phyloP scores from a whole-genome alignment of 2,329 filamentous ascomycete species.

The Elsinoe fawcettii region DNA sequence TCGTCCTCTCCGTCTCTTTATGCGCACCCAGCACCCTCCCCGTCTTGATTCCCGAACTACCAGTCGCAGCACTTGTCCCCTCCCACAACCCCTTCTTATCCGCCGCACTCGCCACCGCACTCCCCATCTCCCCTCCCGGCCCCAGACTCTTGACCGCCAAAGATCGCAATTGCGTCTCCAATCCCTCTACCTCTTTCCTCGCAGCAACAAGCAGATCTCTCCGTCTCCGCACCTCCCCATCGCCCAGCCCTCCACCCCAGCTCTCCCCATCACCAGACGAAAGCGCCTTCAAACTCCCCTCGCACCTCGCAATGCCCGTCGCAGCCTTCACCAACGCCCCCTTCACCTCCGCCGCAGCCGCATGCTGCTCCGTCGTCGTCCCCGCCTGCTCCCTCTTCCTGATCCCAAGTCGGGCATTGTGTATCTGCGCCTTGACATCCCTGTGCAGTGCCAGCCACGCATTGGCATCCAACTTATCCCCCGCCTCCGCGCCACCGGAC shows the following conservation, averaged over 20 bases:
- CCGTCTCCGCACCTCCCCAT: conserved; percentile 65
- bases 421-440: conserved; percentile 64
- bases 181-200: conserved; percentile 64
- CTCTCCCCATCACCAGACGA: conserved; percentile 28
- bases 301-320: conserved; percentile 54
- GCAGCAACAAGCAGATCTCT: conserved; percentile 63
- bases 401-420: conserved; percentile 58
- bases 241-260: conserved; percentile 48
- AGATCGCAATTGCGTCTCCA: conserved; percentile 64
- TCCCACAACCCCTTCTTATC: conserved; percentile 31
- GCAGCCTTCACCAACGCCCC: conserved; percentile 62
- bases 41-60: conserved; percentile 27
- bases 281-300: conserved; percentile 56
- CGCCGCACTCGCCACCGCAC: conserved; percentile 29
- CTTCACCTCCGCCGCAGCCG: conserved; percentile 60
- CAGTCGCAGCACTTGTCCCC: conserved; percentile 23
- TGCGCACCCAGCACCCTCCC: conserved; percentile 66
- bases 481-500: conserved; percentile 23
- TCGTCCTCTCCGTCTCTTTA: conserved; percentile 64
- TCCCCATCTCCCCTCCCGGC: conserved; percentile 26
- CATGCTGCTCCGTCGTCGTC: conserved; percentile 53
- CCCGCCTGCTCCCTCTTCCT: conserved; percentile 58
- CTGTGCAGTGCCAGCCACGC: conserved; percentile 71
- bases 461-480: conserved; percentile 40
- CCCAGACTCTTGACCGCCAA: conserved; percentile 45